Conservation (phyloP, 2,329 filamentous ascomycete genomes). For the Magnaporthales sp. region DNA sequence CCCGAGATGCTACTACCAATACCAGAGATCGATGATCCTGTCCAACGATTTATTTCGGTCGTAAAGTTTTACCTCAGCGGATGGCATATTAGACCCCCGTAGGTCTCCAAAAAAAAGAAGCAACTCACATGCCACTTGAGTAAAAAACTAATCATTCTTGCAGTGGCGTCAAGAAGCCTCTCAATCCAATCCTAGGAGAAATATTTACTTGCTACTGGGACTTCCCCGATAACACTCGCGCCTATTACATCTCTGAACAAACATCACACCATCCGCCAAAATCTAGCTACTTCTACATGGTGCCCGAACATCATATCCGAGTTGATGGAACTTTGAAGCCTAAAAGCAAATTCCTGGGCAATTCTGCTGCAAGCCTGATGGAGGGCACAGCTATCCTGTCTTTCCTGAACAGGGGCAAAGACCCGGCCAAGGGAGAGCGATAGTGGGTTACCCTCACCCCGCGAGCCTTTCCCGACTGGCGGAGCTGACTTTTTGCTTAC, state of each 20-base stretch:
- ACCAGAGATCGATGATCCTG: conserved; percentile 77
- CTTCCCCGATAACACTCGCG: conserved; percentile 70
- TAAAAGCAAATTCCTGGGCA: conserved; percentile 88
- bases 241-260: conserved; percentile 95
- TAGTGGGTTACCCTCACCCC: conserved; percentile 56
- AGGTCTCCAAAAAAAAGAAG: conserved; percentile 27
- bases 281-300: conserved; percentile 98
- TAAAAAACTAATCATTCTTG: conserved; percentile 12
- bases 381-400: conserved; percentile 86
- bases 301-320: conserved; percentile 83
- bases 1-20: conserved; percentile 91
- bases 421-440: conserved; percentile 63
- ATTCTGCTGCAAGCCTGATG: conserved; percentile 97
- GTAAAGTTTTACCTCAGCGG: conserved; percentile 98
- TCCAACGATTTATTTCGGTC: conserved; percentile 84
- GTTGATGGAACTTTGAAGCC: conserved; percentile 96
- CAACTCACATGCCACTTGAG: background rate
- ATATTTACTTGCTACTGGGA: conserved; percentile 96
- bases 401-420: conserved; percentile 66
- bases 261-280: conserved; percentile 98
- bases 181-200: conserved; percentile 95
- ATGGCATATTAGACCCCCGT: conserved; percentile 98
- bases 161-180: conserved; percentile 94
- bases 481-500: background rate
- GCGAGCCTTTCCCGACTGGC: background rate